Conservation (phyloP, 2,329 filamentous ascomycete genomes). For the Lachnellula suecica region DNA sequence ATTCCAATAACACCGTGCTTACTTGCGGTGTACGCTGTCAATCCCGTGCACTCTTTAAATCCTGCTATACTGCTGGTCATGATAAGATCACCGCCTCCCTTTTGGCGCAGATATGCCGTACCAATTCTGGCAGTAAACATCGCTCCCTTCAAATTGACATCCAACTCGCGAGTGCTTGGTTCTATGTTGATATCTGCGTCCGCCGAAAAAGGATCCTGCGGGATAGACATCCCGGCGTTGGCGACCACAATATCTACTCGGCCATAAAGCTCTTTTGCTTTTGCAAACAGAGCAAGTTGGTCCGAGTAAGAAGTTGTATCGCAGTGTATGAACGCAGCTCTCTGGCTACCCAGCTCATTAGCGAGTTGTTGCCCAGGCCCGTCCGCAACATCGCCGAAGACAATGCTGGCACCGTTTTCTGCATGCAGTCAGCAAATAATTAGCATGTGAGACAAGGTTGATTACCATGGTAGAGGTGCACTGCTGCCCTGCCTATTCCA, state of each 20-base stretch:
- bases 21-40: slow-evolving; percentile 20
- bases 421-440: neutral
- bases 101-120: slow-evolving; percentile 10
- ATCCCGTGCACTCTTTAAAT: slow-evolving; percentile 15
- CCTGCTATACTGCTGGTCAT: slow-evolving; percentile 14
- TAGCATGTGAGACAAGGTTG: neutral
- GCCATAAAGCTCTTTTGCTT: slow-evolving; percentile 16
- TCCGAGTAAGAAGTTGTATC: slow-evolving; percentile 21
- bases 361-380: slow-evolving; percentile 5
- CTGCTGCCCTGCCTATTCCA: slow-evolving; percentile 15
- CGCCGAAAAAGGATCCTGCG: slow-evolving; percentile 11
- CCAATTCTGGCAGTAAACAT: slow-evolving; percentile 15
- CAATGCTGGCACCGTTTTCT: slow-evolving; percentile 15
- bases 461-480: slow-evolving; percentile 13
- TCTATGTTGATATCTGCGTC: slow-evolving; percentile 6
- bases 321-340: slow-evolving; percentile 15
- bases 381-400: slow-evolving; percentile 15
- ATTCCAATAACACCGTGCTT: slow-evolving; percentile 21
- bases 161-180: slow-evolving; percentile 13
- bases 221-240: slow-evolving; percentile 23
- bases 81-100: slow-evolving; percentile 15
- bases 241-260: slow-evolving; percentile 25
- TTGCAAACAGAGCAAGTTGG: slow-evolving; percentile 21
- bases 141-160: slow-evolving; percentile 17
- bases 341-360: slow-evolving; percentile 10